A percentile compares a stretch with the other conserved stretches of the same genome.
phyloP scores from a whole-genome alignment of 2,329 filamentous ascomycete species.

The Epichloe bromicola region DNA sequence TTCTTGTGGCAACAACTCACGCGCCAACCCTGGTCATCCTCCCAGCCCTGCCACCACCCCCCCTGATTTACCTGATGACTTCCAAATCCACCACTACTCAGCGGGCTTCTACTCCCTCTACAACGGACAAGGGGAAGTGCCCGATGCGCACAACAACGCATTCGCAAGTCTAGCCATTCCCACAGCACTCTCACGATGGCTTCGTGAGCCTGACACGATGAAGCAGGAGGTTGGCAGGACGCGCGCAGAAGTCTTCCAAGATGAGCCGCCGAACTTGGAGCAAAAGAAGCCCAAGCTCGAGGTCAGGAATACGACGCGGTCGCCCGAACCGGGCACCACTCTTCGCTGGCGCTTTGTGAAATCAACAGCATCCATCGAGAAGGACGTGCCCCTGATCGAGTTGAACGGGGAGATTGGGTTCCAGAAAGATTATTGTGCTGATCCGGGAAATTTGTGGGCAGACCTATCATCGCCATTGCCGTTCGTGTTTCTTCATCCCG shows the following conservation, averaged over 20 bases:
- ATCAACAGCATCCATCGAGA: slow-evolving; percentile 37
- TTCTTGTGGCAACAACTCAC: slow-evolving; percentile 51
- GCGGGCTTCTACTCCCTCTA: slow-evolving; percentile 65
- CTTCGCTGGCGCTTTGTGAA: slow-evolving; percentile 59
- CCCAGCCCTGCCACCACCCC: slow-evolving; percentile 67
- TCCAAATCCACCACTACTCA: slow-evolving; percentile 57
- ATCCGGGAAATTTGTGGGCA: slow-evolving; percentile 53
- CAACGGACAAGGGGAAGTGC: slow-evolving; percentile 44
- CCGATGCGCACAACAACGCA: slow-evolving; percentile 57
- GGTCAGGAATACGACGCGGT: slow-evolving; percentile 34
- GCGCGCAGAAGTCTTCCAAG: slow-evolving; percentile 55
- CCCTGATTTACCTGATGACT: slow-evolving; percentile 51
- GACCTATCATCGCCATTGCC: slow-evolving; percentile 53
- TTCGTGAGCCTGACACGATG: slow-evolving; percentile 59
- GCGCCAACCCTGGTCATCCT: slow-evolving; percentile 45
- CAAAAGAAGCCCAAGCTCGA: slow-evolving; percentile 29
- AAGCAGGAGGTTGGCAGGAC: slow-evolving; percentile 53
- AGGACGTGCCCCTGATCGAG: slow-evolving; percentile 49
- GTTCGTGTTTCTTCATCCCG: slow-evolving; percentile 78
- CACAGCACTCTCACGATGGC: slow-evolving; percentile 64
- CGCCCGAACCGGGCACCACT: slow-evolving; percentile 18
- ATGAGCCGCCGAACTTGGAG: slow-evolving; percentile 30
- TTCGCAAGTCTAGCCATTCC: slow-evolving; percentile 66
- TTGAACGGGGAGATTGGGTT: slow-evolving; percentile 67
- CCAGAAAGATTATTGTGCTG: slow-evolving; percentile 57